Base-by-base conservation (phyloP, 768 basidiomycete genomes). In the Tephrocybe sp. region DNA sequence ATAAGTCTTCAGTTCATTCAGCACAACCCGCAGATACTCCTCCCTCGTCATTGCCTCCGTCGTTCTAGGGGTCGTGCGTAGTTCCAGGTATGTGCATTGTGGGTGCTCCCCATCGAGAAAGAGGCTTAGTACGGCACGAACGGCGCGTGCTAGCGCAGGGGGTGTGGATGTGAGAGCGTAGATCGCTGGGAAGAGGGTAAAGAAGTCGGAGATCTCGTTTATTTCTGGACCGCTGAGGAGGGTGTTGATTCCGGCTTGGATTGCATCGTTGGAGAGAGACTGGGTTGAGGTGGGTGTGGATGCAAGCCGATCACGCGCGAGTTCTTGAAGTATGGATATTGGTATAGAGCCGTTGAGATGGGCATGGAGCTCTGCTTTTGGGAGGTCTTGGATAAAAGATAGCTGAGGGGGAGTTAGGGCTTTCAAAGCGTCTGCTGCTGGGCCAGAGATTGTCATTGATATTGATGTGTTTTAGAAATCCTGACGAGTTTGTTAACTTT, bases 291-390 rank as follows among this genome's bases (percentile, higher is more conserved):
- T 16, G 0, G 67, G 39, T 13, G 46, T 21, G 8, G 57, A 48
- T 0, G 57, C 31, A 15, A 60, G 56, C 44, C 69, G 74, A 27
- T 80, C 72, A 8, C 57, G 55, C 0, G 85, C 87, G 12, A 93
- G 79, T 7, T 81, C 74, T 53, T 82, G 80, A 0, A 92, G 75
- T 22, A 80, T 66, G 0, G 67, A 44, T 21, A 91, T 67, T 1
- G 91, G 91, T 27, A 93, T 92, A 9, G 83, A 92, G 0, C 90
- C 90, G 56, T 92, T 92, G 4, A 92, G 77, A 60, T 92, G 90
- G 0, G 90, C 91, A 53, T 92, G 91, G 0, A 93, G 76, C 61
- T 94, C 91, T 1, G 90, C 89, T 65, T 93, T 93, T 9, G 86
- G 86, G 0, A 92, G 73, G 1, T 53, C 49, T 40, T 78, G 71